These are phyloP conservation scores for Chaetoscypha palmicola DNA, from an alignment of 2,329 filamentous ascomycete species.

Conservation along the genomic window DNA sequence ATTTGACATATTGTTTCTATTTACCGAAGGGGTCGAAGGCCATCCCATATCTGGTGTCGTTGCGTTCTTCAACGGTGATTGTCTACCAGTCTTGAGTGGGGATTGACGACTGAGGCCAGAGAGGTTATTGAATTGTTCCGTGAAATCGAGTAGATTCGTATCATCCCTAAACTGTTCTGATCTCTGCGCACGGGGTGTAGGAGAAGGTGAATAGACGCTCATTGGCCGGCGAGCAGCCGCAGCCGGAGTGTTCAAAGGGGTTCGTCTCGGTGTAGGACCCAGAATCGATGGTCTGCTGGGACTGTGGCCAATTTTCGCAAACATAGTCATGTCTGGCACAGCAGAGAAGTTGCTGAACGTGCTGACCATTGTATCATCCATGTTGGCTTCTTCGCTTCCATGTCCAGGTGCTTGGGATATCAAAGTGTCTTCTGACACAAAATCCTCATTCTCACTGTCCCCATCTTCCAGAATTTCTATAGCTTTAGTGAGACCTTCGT, in stretches of 20 bases:
- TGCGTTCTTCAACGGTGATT: slow-evolving; percentile 38
- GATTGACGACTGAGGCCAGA: slow-evolving; percentile 37
- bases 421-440: slow-evolving; percentile 24
- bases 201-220: slow-evolving; percentile 28
- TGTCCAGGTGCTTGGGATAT: slow-evolving; percentile 30
- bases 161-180: slow-evolving; percentile 25
- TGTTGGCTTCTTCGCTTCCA: slow-evolving; percentile 30
- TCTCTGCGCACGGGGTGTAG: slow-evolving; percentile 35
- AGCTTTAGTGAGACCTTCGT: slow-evolving; percentile 49
- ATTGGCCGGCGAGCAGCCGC: slow-evolving; percentile 22
- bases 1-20: slow-evolving; percentile 47
- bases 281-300: slow-evolving; percentile 45
- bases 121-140: slow-evolving; percentile 62
- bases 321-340: slow-evolving; percentile 78
- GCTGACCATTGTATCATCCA: slow-evolving; percentile 32
- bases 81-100: slow-evolving; percentile 41
- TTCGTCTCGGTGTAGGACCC: slow-evolving; percentile 33
- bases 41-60: slow-evolving; percentile 23
- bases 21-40: slow-evolving; percentile 23
- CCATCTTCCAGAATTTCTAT: slow-evolving; percentile 57
- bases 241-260: slow-evolving; percentile 25
- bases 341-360: slow-evolving; percentile 78
- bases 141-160: slow-evolving; percentile 81
- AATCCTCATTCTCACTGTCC: slow-evolving; percentile 27
- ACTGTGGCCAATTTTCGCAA: slow-evolving; percentile 65